Evolutionary conservation across 176 grass and related monocot species (phyloP).

Genomic region (Paspalum vaginatum): DNA sequence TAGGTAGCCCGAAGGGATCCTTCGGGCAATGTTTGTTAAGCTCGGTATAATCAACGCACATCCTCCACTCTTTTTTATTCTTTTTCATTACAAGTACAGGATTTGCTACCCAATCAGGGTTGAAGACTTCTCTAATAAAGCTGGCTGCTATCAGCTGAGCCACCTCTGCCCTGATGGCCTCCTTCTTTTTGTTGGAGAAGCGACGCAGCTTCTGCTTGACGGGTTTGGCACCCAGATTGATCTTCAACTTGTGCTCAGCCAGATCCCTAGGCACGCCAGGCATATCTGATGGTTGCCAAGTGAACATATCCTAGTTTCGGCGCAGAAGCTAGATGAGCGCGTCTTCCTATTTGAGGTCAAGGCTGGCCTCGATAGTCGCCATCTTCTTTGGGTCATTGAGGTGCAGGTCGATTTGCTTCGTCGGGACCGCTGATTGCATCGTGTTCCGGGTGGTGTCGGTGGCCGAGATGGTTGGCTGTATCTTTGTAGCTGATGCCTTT

Average conservation of each 20-base stretch:
- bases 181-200: not conserved
- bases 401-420: no score
- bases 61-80: no score
- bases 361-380: not conserved
- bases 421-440: no score
- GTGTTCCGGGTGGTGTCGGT: no score
- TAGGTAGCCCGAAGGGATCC: no score
- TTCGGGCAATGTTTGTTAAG: no score
- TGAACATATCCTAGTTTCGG: not conserved
- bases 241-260: not conserved
- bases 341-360: not conserved
- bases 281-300: not conserved
- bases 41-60: no score
- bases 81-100: no score
- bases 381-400: not conserved
- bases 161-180: not conserved
- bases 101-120: not conserved
- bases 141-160: not conserved
- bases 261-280: not conserved
- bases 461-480: no score
- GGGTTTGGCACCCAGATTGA: not conserved
- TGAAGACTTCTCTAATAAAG: not conserved
- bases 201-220: not conserved
- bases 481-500: no score
- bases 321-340: not conserved